Percentiles rank a stretch among this genome's conserved stretches.
Evolutionary conservation across 306 rosid species (phyloP).

Genomic region (Dryas alaskensis): DNA sequence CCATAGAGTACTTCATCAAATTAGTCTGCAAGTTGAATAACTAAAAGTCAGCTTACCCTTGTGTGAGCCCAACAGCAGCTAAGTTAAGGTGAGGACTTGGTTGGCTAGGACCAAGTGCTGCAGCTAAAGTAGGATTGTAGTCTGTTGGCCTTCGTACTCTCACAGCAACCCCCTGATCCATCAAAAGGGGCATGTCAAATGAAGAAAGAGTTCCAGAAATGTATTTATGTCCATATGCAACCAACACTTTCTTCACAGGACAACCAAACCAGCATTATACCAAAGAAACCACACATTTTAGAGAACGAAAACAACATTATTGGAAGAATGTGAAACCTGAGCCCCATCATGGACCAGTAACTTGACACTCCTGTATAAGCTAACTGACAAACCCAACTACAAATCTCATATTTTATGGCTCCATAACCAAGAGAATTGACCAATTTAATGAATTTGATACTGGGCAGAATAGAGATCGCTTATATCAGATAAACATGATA

Average conservation of each 20-base stretch:
- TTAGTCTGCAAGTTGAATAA: conserved; percentile 7
- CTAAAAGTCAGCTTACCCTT: conserved; percentile 40
- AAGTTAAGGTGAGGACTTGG: conserved; percentile 74
- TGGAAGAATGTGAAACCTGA: background rate
- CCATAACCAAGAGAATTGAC: background rate
- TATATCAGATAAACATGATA: background rate
- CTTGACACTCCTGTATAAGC: background rate
- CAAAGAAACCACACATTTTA: background rate
- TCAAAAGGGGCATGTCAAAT: conserved; percentile 23
- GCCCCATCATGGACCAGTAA: background rate
- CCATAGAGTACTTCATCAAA: background rate
- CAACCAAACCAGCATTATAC: background rate
- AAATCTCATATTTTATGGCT: background rate
- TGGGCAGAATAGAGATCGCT: background rate
- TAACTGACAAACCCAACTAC: background rate
- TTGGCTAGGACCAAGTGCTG: conserved; percentile 76
- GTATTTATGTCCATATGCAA: background rate
- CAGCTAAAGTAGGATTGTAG: conserved; percentile 78
- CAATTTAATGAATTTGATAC: background rate
- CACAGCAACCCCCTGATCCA: conserved; percentile 73
- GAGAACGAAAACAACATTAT: background rate
- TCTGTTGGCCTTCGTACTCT: conserved; percentile 85
- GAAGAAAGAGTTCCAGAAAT: background rate
- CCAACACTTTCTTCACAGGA: background rate
- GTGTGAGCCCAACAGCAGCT: conserved; percentile 65